phyloP scores from a whole-genome alignment of 805 yeast genomes.

The Teunomyces lycoperdinae region DNA sequence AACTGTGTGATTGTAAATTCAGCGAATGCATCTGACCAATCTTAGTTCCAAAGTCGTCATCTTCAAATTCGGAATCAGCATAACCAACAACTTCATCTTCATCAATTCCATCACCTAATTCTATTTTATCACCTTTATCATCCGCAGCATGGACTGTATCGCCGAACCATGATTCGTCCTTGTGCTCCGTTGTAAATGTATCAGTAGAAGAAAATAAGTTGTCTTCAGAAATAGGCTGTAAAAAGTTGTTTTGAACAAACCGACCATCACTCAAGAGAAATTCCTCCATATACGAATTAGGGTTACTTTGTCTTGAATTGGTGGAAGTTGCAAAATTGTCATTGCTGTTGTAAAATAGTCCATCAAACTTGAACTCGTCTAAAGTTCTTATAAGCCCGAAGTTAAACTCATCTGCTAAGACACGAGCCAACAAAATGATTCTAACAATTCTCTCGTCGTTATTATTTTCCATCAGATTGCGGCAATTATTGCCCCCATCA shows the following conservation, averaged over 20 bases:
- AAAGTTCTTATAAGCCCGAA: conserved; percentile 53
- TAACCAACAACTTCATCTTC: conserved; percentile 23
- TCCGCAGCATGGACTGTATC: conserved; percentile 11
- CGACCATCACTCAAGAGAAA: conserved; percentile 40
- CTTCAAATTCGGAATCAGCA: conserved; percentile 31
- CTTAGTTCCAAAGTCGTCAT: conserved; percentile 22
- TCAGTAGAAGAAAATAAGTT: conserved; percentile 20
- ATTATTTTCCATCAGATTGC: conserved; percentile 33
- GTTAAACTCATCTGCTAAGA: conserved; percentile 48
- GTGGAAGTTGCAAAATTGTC: conserved; percentile 19
- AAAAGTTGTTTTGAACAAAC: conserved; percentile 39
- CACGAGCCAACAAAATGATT: conserved; percentile 48
- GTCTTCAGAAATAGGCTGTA: conserved; percentile 32
- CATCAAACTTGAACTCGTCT: conserved; percentile 44
- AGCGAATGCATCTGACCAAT: conserved; percentile 5
- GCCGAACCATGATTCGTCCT: conserved; percentile 28
- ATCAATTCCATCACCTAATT: conserved; percentile 21
- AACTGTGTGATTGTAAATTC: conserved; percentile 12
- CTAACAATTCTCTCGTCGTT: conserved; percentile 53
- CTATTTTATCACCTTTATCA: conserved; percentile 11
- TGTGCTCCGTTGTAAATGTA: conserved; percentile 10
- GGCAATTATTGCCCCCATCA: conserved; percentile 10
- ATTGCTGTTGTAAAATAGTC: conserved; percentile 21
- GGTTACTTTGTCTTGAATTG: conserved; percentile 17
- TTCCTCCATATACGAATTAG: conserved; percentile 27